Evolutionary conservation across 371 early-diverging fungal genomes (phyloP).

Genomic region (Chytridiales sp.): DNA sequence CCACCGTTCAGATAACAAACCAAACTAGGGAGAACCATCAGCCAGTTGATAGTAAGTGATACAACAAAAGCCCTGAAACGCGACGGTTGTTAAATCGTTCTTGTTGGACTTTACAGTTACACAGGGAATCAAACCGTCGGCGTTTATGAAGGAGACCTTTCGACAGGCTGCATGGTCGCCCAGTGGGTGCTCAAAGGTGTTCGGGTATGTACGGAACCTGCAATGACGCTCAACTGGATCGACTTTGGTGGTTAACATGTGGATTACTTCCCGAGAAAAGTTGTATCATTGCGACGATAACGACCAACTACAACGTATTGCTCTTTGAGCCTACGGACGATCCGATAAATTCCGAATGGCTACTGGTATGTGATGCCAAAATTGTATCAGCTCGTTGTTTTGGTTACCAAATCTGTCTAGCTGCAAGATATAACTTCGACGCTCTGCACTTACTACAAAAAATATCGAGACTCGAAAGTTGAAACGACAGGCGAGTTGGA

Average conservation of each 20-base stretch:
- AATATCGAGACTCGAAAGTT: too few species aligned
- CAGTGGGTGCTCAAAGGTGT: neutral
- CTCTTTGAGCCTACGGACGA: conserved; percentile 7
- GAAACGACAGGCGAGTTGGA: neutral
- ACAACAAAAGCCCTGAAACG: neutral
- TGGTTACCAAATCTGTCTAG: neutral
- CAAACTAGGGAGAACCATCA: neutral
- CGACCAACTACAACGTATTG: neutral
- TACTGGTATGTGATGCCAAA: conserved; percentile 5
- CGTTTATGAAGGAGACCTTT: neutral
- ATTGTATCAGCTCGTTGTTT: neutral
- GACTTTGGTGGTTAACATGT: neutral
- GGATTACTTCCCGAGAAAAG: neutral
- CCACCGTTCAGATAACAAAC: neutral
- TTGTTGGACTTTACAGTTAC: neutral
- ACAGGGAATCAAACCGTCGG: neutral
- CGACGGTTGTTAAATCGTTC: too few species aligned
- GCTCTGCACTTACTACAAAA: neutral
- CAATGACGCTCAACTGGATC: too few species aligned
- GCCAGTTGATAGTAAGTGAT: neutral
- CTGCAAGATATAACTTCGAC: neutral
- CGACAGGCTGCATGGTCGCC: neutral
- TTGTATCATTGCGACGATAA: neutral
- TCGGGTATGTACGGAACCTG: neutral
- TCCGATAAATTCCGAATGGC: conserved; percentile 7